Base-by-base conservation (phyloP, 768 basidiomycete genomes). In the Postia placenta region DNA sequence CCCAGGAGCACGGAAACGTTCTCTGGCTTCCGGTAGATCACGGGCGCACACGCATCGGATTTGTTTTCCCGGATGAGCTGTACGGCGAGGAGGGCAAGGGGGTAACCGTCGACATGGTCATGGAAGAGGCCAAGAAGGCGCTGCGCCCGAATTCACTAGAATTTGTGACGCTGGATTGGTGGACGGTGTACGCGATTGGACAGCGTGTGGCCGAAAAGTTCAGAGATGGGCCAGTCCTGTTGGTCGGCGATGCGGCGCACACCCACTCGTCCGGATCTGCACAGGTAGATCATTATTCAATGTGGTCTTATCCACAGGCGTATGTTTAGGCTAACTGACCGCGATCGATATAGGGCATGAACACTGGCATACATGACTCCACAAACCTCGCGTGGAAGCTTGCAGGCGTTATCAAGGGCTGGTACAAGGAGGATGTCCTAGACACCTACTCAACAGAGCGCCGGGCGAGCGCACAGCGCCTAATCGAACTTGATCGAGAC, bases 351-450 rank as follows among this genome's bases (percentile, higher is more conserved):
- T 19, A 41, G 40, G 43, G 43, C 3, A 45, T 45, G 43, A 45
- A 45, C 24, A 45, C 43, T 4, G 43, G 43, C 24, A 33, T 45
- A 14, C 25, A 27, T 4, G 43, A 45, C 24, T 23, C 43, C 7
- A 27, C 25, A 11, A 45, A 45, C 43, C 43, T 45, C 43, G 43
- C 43, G 19, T 45, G 43, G 43, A 45, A 45, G 43, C 43, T 45
- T 3, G 43, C 43, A 17, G 30, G 25, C 12, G 26, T 45, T 14
- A 9, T 27, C 23, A 45, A 41, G 30, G 22, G 43, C n/a, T 33
- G 25, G 43, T 17, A 15, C 9, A 26, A 45, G 24, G 26, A 27
- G 26, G 26, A 22, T 11, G 14, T 45, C 14, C 43, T 45, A 17
- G 25, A 27, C 5, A 23, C 22, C 4, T 45, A 45, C 17, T 23